Conservation (phyloP, 257 asterid species). For the Craterostigma plantagineum region DNA sequence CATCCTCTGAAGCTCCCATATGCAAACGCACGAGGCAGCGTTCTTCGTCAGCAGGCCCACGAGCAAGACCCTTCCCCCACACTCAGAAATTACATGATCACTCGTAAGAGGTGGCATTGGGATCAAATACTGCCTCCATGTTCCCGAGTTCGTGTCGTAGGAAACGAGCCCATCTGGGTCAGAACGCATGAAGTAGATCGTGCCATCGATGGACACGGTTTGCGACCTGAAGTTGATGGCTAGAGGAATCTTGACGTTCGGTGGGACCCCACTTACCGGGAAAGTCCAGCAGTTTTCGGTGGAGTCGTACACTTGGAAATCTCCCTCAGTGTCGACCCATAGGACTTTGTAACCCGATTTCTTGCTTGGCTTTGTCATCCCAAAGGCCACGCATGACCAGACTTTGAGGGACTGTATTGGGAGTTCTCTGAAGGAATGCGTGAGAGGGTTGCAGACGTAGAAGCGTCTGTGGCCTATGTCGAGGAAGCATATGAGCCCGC, state of each 20-base stretch:
- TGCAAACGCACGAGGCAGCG: conserved; percentile 88
- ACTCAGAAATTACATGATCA: conserved; percentile 59
- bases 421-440: conserved; percentile 64
- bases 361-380: conserved; percentile 39
- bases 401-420: conserved; percentile 67
- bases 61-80: conserved; percentile 71
- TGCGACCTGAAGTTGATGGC: conserved; percentile 82
- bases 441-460: conserved; percentile 76
- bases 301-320: conserved; percentile 62
- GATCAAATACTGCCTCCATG: conserved; percentile 55
- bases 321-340: conserved; percentile 84
- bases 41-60: conserved; percentile 84
- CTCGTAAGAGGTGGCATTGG: conserved; percentile 52
- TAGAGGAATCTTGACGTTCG: conserved; percentile 48
- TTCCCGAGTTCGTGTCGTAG: conserved; percentile 40
- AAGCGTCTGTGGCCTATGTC: conserved; percentile 67
- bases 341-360: conserved; percentile 55
- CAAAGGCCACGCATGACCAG: conserved; percentile 88
- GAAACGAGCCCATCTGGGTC: conserved; percentile 71
- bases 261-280: conserved; percentile 41
- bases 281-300: conserved; percentile 44
- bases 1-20: conserved; percentile 99
- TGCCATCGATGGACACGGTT: conserved; percentile 31
- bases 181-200: conserved; percentile 68
- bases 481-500: conserved; percentile 91